phyloP scores from a whole-genome alignment of 805 yeast genomes.

The Candida xiaguanensis region DNA sequence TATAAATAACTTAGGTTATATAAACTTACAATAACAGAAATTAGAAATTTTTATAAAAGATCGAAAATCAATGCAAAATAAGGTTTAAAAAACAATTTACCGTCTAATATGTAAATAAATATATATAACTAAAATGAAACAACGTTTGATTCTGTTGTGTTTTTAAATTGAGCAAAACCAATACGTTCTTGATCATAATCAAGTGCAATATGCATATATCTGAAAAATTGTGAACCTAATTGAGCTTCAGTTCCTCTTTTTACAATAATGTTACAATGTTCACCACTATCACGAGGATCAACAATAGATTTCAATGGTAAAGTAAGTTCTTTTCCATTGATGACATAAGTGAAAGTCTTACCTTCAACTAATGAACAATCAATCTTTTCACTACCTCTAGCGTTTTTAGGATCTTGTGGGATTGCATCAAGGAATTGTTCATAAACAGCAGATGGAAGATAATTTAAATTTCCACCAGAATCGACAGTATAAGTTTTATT shows the following conservation, averaged over 20 bases:
- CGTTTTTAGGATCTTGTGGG: neutral
- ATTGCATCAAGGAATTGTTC: neutral
- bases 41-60: too few relatives aligned
- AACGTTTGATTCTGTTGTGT: neutral
- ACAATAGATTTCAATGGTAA: slow-evolving; percentile 3
- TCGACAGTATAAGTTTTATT: neutral
- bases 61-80: too few relatives aligned
- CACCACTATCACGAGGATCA: neutral
- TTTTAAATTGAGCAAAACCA: slow-evolving; percentile 4
- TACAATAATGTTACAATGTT: neutral
- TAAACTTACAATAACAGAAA: too few relatives aligned
- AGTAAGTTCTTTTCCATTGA: slow-evolving; percentile 1
- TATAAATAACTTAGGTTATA: too few relatives aligned
- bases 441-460: neutral
- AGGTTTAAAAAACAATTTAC: too few relatives aligned
- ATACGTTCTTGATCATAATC: slow-evolving; percentile 2
- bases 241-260: neutral
- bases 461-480: neutral
- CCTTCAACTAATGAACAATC: slow-evolving; percentile 2
- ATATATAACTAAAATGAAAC: neutral
- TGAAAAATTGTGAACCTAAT: slow-evolving; percentile 3
- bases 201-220: slow-evolving; percentile 2
- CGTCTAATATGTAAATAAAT: too few relatives aligned
- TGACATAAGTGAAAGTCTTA: neutral
- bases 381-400: neutral